A percentile compares a stretch with the other conserved stretches of the same genome.
Conservation (phyloP, 805 yeast genomes). For the Yarrowia sp. region DNA sequence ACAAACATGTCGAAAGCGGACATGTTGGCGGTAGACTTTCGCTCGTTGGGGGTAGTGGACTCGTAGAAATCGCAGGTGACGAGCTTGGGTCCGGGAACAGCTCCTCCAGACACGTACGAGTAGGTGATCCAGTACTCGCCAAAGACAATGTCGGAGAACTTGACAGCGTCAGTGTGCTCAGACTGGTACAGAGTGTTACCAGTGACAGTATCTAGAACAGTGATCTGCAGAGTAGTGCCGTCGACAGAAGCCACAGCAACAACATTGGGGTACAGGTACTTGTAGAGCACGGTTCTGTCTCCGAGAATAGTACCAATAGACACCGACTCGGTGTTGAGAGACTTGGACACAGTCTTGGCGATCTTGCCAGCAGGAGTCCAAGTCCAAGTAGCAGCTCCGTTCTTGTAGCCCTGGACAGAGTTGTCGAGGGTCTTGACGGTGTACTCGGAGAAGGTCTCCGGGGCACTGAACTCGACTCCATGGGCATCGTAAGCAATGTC, state of each 20-base stretch:
- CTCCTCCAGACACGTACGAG: slow-evolving; percentile 55
- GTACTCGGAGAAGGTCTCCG: slow-evolving; percentile 26
- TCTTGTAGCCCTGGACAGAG: slow-evolving; percentile 30
- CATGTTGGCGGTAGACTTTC: slow-evolving; percentile 37
- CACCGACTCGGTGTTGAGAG: slow-evolving; percentile 46
- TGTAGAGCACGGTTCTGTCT: slow-evolving; percentile 73
- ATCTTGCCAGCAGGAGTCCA: slow-evolving; percentile 43
- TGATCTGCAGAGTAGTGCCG: slow-evolving; percentile 43
- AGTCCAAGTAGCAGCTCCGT: slow-evolving; percentile 42
- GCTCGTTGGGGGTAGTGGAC: slow-evolving; percentile 52
- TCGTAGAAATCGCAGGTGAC: slow-evolving; percentile 79
- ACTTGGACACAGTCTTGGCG: slow-evolving; percentile 44
- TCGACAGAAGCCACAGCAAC: slow-evolving; percentile 51
- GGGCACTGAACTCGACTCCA: slow-evolving; percentile 5
- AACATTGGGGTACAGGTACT: slow-evolving; percentile 72
- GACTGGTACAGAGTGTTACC: slow-evolving; percentile 59
- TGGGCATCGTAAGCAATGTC: slow-evolving; percentile 21
- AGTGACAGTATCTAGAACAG: slow-evolving; percentile 63
- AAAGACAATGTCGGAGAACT: slow-evolving; percentile 50
- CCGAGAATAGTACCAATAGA: slow-evolving; percentile 68
- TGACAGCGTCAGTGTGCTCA: slow-evolving; percentile 43
- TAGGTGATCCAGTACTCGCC: slow-evolving; percentile 86
- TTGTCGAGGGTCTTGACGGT: slow-evolving; percentile 27
- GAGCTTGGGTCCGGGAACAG: slow-evolving; percentile 53
- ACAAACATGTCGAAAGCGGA: slow-evolving; percentile 42